Evolutionary conservation across 257 asterid species (phyloP), one percentile per base, ranked within the genome.

Genomic region (Solanum acaule): DNA sequence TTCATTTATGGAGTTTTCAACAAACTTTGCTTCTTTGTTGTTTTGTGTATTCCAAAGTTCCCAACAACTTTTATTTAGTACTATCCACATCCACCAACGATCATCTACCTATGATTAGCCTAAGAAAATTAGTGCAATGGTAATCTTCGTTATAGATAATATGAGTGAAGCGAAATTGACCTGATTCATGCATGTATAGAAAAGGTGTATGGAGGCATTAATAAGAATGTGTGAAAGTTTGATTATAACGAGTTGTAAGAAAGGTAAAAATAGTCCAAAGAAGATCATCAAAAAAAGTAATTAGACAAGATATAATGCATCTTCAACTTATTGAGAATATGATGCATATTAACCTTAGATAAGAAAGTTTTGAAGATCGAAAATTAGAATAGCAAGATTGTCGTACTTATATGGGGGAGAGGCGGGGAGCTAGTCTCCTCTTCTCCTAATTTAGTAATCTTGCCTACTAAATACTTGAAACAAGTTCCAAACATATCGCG

Each of bases 191-290:
- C 1, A 68, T 68, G 10, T 13, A 6, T 10, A 14, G 1, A 70
- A 7, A 7, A 29, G 5, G 34, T 67, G 75, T 6, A 1, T 15
- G n/a, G 2, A 71, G 6, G 3, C 23, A 15, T 8, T 16, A 31
- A 8, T 71, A 33, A 31, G 3, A 3, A 31, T 15, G 5, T 31
- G 4, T 13, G 9, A 68, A 31, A 5, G 9, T 6, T 27, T 31
- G 0, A 4, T 0, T 71, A 31, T 31, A 71, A 1, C 3, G 10
- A 71, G 1, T 8, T 71, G 8, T 2, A 16, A 1, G 1, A 31
- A 8, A 71, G 6, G 12, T 70, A 3, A 31, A 7, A 1, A 5
- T 27, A 29, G 1, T 6, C 3, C 0, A 27, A 6, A 12, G 4
- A 12, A 6, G 2, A 25, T 25, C 4, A 23, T 25, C 4, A 23